Evolutionary conservation across 495 filamentous ascomycete species (phyloP).

Genomic region (Terfezia boudieri): DNA sequence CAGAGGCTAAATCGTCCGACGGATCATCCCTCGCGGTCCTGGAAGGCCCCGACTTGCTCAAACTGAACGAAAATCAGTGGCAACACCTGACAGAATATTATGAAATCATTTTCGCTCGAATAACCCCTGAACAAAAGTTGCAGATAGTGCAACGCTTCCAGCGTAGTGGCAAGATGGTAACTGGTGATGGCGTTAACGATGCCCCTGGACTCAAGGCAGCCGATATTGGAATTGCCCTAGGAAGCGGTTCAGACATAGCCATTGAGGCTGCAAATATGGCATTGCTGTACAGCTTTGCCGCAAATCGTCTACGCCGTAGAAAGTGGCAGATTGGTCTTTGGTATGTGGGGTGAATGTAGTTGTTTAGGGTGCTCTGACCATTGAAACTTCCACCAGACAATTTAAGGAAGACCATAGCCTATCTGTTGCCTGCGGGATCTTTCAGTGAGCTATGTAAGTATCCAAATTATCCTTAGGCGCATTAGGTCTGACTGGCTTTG

Average conservation of each 20-base stretch:
- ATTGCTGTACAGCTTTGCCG: constrained; percentile 40
- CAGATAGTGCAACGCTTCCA: constrained; percentile 50
- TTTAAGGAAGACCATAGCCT: constrained; percentile 32
- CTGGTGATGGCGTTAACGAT: constrained; percentile 38
- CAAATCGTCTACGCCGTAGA: constrained; percentile 44
- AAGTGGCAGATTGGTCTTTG: constrained; percentile 34
- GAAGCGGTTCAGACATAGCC: constrained; percentile 35
- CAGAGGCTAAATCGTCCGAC: too few species aligned
- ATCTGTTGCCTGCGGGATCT: constrained; percentile 40
- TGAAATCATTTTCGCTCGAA: constrained; percentile 46
- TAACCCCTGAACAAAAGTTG: constrained; percentile 55
- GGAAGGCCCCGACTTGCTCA: constrained; percentile 35
- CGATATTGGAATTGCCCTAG: constrained; percentile 32
- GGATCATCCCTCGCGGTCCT: too few species aligned
- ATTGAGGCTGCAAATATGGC: constrained; percentile 53
- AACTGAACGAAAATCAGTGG: constrained; percentile 35
- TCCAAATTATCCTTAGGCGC: too few species aligned
- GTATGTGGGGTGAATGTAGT: too few species aligned
- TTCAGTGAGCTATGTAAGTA: too few species aligned
- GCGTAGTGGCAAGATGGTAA: constrained; percentile 24
- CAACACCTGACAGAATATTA: constrained; percentile 32
- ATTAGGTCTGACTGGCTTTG: too few species aligned
- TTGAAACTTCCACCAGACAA: too few species aligned
- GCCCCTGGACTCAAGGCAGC: constrained; percentile 33
- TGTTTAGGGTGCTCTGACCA: too few species aligned